These are phyloP conservation scores for Kodamaea suecica DNA, from an alignment of 1,139 yeast genomes.

Conservation along the genomic window DNA sequence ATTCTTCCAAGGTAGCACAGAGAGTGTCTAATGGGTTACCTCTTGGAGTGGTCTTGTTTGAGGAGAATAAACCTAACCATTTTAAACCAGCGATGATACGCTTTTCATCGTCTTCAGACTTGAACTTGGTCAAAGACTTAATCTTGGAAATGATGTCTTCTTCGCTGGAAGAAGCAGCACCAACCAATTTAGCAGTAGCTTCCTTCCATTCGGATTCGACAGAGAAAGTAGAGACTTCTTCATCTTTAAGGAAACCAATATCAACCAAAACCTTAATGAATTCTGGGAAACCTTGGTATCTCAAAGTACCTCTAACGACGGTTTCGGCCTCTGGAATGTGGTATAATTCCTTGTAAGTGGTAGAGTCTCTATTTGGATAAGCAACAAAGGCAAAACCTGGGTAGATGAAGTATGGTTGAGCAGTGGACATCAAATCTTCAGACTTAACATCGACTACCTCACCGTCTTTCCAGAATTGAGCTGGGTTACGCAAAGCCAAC, in stretches of 20 bases:
- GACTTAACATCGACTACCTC: constrained; percentile 74
- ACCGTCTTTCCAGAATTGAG: constrained; percentile 86
- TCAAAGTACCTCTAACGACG: constrained; percentile 92
- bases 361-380: constrained; percentile 98
- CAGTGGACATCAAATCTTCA: constrained; percentile 92
- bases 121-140: constrained; percentile 74
- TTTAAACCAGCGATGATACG: constrained; percentile 84
- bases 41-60: constrained; percentile 73
- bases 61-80: constrained; percentile 93
- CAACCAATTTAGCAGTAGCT: constrained; percentile 73
- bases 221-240: constrained; percentile 56
- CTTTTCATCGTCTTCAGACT: constrained; percentile 75
- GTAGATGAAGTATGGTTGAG: constrained; percentile 91
- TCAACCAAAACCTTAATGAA: constrained; percentile 94
- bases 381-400: constrained; percentile 95
- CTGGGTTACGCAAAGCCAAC: constrained; percentile 90
- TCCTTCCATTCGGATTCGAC: constrained; percentile 78
- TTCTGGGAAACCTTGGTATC: constrained; percentile 99
- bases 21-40: constrained; percentile 93
- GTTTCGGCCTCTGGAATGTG: constrained; percentile 96
- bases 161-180: constrained; percentile 67
- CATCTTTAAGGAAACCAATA: constrained; percentile 86
- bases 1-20: constrained; percentile 92
- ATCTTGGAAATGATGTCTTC: constrained; percentile 74
- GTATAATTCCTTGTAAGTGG: constrained; percentile 87